A percentile compares a stretch with the other conserved stretches of the same genome.
phyloP scores from a whole-genome alignment of 106 monocot genomes.

The Phalaenopsis aphrodite region DNA sequence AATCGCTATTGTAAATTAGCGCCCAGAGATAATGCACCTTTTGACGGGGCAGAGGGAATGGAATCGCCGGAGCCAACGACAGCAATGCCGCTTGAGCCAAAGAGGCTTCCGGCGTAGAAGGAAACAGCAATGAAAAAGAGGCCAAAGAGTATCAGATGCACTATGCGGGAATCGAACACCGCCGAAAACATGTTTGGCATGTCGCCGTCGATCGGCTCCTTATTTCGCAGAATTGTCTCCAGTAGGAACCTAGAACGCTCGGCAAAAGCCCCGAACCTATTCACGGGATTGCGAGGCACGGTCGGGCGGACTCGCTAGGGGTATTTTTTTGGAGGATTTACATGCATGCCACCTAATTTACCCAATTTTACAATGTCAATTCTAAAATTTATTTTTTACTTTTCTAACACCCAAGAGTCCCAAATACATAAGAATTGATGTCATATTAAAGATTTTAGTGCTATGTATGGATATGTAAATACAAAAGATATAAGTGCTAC shows the following conservation, averaged over 20 bases:
- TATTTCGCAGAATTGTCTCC: neutral
- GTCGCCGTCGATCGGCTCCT: neutral
- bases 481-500: too few relatives aligned
- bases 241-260: neutral
- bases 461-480: too few relatives aligned
- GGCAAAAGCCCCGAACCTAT: too few relatives aligned
- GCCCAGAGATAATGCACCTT: neutral
- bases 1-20: neutral
- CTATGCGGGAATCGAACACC: conserved; percentile 39
- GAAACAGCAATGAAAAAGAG: conserved; percentile 53
- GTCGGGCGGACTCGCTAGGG: too few relatives aligned
- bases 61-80: conserved; percentile 13
- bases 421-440: too few relatives aligned
- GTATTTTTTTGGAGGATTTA: too few relatives aligned
- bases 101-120: conserved; percentile 87
- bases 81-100: conserved; percentile 26
- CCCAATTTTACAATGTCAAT: too few relatives aligned
- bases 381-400: too few relatives aligned
- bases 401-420: too few relatives aligned
- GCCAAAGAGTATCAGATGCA: conserved; percentile 36
- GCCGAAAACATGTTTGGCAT: conserved; percentile 21
- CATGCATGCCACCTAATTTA: too few relatives aligned
- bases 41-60: conserved; percentile 1
- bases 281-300: too few relatives aligned
- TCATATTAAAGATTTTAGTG: too few relatives aligned